Base-by-base conservation (phyloP, 2,329 filamentous ascomycete genomes). In the Ophiostoma ulmi region DNA sequence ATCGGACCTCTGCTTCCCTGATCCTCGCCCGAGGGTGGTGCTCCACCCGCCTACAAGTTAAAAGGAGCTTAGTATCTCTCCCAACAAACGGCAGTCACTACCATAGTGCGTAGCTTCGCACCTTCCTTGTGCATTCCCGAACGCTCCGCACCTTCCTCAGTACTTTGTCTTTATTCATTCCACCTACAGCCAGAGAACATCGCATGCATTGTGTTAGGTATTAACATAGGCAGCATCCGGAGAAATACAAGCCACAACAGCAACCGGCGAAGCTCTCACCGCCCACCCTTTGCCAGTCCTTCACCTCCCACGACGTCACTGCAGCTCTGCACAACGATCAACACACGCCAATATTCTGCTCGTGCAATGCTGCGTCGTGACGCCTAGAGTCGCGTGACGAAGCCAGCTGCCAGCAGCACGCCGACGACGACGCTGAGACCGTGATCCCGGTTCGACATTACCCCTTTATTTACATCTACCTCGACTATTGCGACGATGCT, bases 401-500 rank as follows among this genome's bases (percentile, higher is more conserved):
- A 41, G 61, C 55, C 55, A 71, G n/a, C 66, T 65, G 66, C 39
- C 36, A 39, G 31, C 52, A 68, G 31, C 66, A 39, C 67, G 55
- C 66, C 66, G 55, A 38, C 31, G 55, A 38, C 31, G 67, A 41
- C 55, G 61, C 26, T 26, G 58, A 63, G 41, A 52, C 39, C 36
- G 31, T 39, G 64, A 44, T 20, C 17, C 26, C 41, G 7, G 35
- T 35, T 65, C 36, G 48, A 31, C 38, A 17, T 55, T 26, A 22
- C n/a, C 39, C 31, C 7, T 44, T 31, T 17, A 20, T 26, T 52
- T 31, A 36, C 44, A 48, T 17, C 20, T 44, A 20, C 38, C n/a
- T 11, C 31, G n/a, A 22, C 3, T 17, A 41, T 22, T 48, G 38
- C 39, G 2, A 80, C 77, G 41, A 98, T 98, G 95, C 85, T 98